Conservation (phyloP, 768 basidiomycete species). For the Strobilomyces dryophilus region DNA sequence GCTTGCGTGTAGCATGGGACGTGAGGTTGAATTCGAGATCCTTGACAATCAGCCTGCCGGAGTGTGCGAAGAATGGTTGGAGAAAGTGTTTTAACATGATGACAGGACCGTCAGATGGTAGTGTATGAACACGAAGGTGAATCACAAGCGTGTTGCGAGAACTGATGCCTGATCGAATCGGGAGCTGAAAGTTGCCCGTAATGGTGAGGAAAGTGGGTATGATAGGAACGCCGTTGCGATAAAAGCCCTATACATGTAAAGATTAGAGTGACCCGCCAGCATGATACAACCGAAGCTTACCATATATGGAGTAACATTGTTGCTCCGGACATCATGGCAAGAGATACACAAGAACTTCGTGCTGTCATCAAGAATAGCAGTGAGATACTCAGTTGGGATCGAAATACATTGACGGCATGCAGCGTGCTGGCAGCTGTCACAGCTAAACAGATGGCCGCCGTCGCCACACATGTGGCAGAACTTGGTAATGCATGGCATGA, state of each 20-base stretch:
- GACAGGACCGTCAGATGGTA: too few species aligned
- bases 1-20: too few species aligned
- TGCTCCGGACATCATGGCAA: neutral
- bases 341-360: neutral
- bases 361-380: accelerated
- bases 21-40: too few species aligned
- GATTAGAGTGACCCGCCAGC: neutral
- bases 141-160: too few species aligned
- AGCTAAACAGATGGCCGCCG: neutral
- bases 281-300: neutral
- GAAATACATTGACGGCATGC: neutral
- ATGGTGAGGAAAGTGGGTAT: too few species aligned
- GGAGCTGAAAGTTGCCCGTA: too few species aligned
- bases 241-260: neutral
- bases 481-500: neutral
- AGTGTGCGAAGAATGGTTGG: too few species aligned
- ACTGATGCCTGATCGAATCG: too few species aligned
- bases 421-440: neutral
- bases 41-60: too few species aligned
- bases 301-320: neutral
- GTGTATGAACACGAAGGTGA: too few species aligned
- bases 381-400: neutral
- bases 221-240: neutral
- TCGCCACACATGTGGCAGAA: constrained; percentile 3
- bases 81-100: too few species aligned